phyloP scores from a whole-genome alignment of 2,329 filamentous ascomycete genomes.

The Nothopassalora personata region DNA sequence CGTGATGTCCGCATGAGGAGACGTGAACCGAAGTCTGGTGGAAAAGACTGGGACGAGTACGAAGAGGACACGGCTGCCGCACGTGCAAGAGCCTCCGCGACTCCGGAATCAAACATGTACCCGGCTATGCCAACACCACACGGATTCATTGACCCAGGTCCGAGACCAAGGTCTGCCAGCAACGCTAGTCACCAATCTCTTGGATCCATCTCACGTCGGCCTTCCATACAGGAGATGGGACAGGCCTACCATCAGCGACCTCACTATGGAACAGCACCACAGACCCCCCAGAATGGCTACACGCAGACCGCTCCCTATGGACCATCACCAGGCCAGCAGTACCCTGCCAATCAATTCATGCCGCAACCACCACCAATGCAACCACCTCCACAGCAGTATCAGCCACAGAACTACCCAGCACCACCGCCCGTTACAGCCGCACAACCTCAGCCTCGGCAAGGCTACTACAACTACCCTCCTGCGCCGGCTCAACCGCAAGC shows the following conservation, averaged over 20 bases:
- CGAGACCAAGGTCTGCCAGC: slow-evolving; percentile 36
- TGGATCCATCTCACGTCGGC: slow-evolving; percentile 33
- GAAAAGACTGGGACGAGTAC: slow-evolving; percentile 63
- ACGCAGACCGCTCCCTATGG: slow-evolving; percentile 34
- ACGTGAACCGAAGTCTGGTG: slow-evolving; percentile 63
- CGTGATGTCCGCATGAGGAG: slow-evolving; percentile 90
- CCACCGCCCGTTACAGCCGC: slow-evolving; percentile 9
- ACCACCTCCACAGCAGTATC: slow-evolving; percentile 27
- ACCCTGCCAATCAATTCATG: slow-evolving; percentile 25
- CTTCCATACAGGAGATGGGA: slow-evolving; percentile 43
- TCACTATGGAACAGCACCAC: slow-evolving; percentile 36
- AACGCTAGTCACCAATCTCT: slow-evolving; percentile 33
- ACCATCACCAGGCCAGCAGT: slow-evolving; percentile 24
- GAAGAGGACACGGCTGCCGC: slow-evolving; percentile 50
- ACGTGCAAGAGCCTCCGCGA: slow-evolving; percentile 40
- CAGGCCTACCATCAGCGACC: slow-evolving; percentile 38
- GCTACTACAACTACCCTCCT: slow-evolving; percentile 38
- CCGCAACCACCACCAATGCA: slow-evolving; percentile 33
- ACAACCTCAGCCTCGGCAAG: slow-evolving; percentile 26
- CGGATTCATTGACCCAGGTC: slow-evolving; percentile 31
- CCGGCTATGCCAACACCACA: slow-evolving; percentile 20
- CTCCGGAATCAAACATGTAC: slow-evolving; percentile 27
- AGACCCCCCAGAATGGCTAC: slow-evolving; percentile 37
- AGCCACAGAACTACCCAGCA: slow-evolving; percentile 21
- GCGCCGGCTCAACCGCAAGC: slow-evolving; percentile 30